Conservation (phyloP, 2,329 filamentous ascomycete species). For the Ascosphaera aggregata region DNA sequence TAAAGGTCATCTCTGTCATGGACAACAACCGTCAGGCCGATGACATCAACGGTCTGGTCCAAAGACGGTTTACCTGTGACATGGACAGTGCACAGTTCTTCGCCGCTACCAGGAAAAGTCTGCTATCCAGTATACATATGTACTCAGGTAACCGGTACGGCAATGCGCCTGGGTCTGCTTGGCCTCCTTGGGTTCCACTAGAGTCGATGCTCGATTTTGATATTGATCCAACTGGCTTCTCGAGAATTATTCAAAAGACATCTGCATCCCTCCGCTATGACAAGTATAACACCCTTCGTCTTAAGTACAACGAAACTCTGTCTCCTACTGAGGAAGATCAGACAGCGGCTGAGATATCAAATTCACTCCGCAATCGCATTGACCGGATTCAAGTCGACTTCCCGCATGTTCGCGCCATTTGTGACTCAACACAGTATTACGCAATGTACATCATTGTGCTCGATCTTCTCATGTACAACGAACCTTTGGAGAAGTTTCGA, state of each 20-base stretch:
- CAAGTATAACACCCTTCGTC: constrained; percentile 89
- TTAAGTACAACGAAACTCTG: constrained; percentile 94
- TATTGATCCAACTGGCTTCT: constrained; percentile 89
- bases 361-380: constrained; percentile 44
- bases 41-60: constrained; percentile 81
- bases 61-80: constrained; percentile 75
- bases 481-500: constrained; percentile 91
- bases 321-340: constrained; percentile 27
- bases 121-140: constrained; percentile 68
- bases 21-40: constrained; percentile 85
- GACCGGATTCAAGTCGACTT: constrained; percentile 97
- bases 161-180: constrained; percentile 57
- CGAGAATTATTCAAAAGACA: constrained; percentile 87
- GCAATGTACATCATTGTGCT: constrained; percentile 95
- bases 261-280: constrained; percentile 87
- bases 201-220: constrained; percentile 98
- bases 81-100: constrained; percentile 99
- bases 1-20: constrained; percentile 95
- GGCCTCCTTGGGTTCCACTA: constrained; percentile 96
- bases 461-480: constrained; percentile 85
- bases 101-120: constrained; percentile 81
- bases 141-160: constrained; percentile 92
- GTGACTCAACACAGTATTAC: constrained; percentile 94
- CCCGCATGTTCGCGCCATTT: constrained; percentile 77
- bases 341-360: constrained; percentile 22